Base-by-base conservation (phyloP, 495 filamentous ascomycete genomes). In the Pseudotulostoma volvatum region DNA sequence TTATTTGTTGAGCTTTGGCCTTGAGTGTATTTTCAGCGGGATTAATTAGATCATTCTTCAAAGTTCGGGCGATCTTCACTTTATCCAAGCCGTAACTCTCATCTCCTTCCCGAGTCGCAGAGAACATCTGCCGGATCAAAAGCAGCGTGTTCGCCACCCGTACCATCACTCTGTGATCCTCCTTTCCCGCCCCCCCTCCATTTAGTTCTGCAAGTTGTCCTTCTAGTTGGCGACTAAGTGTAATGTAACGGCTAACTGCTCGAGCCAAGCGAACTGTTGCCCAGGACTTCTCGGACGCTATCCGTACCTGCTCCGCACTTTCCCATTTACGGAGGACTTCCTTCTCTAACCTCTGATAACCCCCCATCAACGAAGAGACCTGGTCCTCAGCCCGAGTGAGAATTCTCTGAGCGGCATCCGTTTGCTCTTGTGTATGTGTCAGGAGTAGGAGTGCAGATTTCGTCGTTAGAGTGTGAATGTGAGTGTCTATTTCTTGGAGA, bases 401-500 rank as follows among this genome's bases (percentile, higher is more conserved):
- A 45, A 96, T 76, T 37, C 63, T 66, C 11, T 67, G 56, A 31
- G 76, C 78, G 0, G 85, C 76, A 15, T 71, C 67, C 30, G 75
- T 74, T 45, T 87, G 80, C 34, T 68, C 63, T 42, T 73, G 67
- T 18, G 84, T 90, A 59, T 93, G 71, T 13, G 74, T 64, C 18
- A 96, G 70, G n/a, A 96, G 66, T 1, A 85, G 81, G 4, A 88
- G 64, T 9, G 92, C 82, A 34, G 81, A 80, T 47, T 77, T 75
- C 34, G 83, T 90, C 33, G 87, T 93, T 17, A 99, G 71, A 13
- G 70, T 67, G 58, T 96, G 79, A 44, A 96, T 94, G 52, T 94
- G 84, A 1, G 85, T 93, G 59, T 96, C 87, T 43, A 99, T 78
- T 56, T 96, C 90, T 55, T 99, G 90, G 11, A 92, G 73, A 59